Base-by-base conservation (phyloP, 345 rosid species). In the Aethionema arabicum region DNA sequence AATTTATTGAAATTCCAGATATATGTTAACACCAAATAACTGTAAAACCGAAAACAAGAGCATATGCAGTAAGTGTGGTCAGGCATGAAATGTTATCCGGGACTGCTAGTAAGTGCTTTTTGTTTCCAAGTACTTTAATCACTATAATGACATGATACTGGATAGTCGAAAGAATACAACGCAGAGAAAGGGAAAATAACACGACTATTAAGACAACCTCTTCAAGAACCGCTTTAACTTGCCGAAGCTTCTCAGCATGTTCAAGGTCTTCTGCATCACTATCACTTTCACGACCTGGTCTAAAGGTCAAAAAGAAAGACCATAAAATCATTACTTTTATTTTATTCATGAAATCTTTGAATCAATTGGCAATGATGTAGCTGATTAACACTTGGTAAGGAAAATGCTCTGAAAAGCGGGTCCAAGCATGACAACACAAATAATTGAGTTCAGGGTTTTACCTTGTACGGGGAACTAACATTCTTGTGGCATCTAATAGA, bases 161-260 rank as follows among this genome's bases (percentile, higher is more conserved):
- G 48, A 44, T 33, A 33, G 36, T 52, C 14, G 7, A 41, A 30
- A 42, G 33, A 64, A 37, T 63, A 11, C 14, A 68, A 46, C 55
- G 31, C 31, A 47, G 5, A n/a, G 10, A 61, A 61, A 56, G 11
- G 41, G 42, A 61, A 69, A 9, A 14, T 56, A 63, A 50, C 32
- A 51, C 11, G 39, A 7, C 12, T 33, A 59, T 48, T 2, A 32
- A 73, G 52, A 56, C 59, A 55, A 90, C 99, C 99, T 95, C 99
- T 77, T 95, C 99, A 54, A 95, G 95, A 52, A 95, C 99, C 58
- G 96, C 99, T 82, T 90, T 95, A 36, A 95, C 99, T 76, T 88
- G 99, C 56, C 95, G 99, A 78, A 95, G 90, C 82, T 95, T 95
- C 80, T 95, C 99, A 66, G 97, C 98, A 76, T 95, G 99, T 77